Evolutionary conservation across 2,329 filamentous ascomycete species (phyloP), one percentile per base, ranked within the genome.

Genomic region (Eurotiales sp.): DNA sequence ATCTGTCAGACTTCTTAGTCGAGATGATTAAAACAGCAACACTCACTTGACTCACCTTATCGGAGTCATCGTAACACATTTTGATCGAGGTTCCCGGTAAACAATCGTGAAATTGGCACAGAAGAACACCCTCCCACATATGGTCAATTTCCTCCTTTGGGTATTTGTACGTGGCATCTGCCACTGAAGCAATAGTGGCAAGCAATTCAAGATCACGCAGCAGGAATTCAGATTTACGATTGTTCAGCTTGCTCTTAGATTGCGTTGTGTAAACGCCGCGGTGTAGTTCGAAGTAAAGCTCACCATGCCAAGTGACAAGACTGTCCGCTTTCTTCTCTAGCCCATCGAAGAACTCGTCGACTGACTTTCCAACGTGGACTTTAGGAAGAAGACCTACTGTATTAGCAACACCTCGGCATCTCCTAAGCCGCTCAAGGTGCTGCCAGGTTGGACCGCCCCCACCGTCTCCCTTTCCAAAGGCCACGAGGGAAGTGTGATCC

Each of bases 61-160:
- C 87, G 3, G 91, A 95, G 66, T 99, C 93, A 67, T 95, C 89
- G 62, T 97, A 97, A 69, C 90, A 96, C 90, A 97, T 96, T 69
- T 95, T 91, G 60, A 99, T 97, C 30, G 84, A 88, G 65, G 90
- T 96, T 49, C 93, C 93, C 1, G 93, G 93, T 46, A 99, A 78
- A 66, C 93, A 97, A 66, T 99, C 93, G 59, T 99, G 93, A 77
- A 99, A 99, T 64, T 99, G 93, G 59, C 92, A 97, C 23, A 97
- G 81, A 22, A 97, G 78, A 3, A 92, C 86, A 51, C 81, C 79
- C 74, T 97, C 91, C 93, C 93, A 99, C 84, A 99, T 95, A 51
- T 86, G 80, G 64, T 99, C 93, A 50, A 99, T 85, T n/a, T 93
- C 83, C 65, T 87, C 83, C 72, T 95, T 96, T 8, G 93, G 93